A percentile compares a stretch with the other conserved stretches of the same genome.
These are phyloP conservation scores for Xylaria sp. DNA, from an alignment of 2,329 filamentous ascomycete genomes.

Conservation along the genomic window DNA sequence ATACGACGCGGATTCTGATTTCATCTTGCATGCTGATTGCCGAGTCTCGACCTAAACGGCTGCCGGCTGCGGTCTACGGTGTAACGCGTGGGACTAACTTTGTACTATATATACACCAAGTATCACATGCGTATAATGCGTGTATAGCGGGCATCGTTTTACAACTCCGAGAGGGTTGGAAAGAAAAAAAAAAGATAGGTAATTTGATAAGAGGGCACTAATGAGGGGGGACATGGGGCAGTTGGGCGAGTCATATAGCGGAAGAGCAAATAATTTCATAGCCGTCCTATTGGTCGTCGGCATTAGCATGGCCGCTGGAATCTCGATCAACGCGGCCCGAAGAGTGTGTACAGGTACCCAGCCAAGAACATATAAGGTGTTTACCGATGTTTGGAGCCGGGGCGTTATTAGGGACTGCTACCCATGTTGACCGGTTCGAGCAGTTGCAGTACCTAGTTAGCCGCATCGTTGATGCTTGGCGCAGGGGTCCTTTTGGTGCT, in stretches of 20 bases:
- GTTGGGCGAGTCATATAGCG: conserved; percentile 4
- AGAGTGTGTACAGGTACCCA: background rate
- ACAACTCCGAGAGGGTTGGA: background rate
- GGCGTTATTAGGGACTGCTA: background rate
- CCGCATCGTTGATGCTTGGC: conserved; percentile 24
- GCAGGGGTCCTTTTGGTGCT: background rate
- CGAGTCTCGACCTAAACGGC: conserved; percentile 1
- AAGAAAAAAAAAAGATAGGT: background rate
- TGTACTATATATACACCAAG: background rate
- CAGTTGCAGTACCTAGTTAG: conserved; percentile 20
- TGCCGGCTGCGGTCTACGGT: background rate
- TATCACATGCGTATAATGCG: background rate
- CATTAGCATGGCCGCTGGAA: conserved; percentile 1
- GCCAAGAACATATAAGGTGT: background rate
- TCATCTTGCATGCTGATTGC: background rate
- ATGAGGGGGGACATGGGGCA: background rate
- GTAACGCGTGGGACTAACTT: background rate
- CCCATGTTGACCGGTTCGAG: conserved; percentile 14
- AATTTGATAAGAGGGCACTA: background rate
- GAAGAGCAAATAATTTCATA: background rate
- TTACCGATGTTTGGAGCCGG: background rate
- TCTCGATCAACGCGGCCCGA: background rate
- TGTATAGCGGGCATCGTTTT: background rate
- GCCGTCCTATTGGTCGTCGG: conserved; percentile 10
- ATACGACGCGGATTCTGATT: conserved; percentile 2